Evolutionary conservation across 352 stramenopile genomes (phyloP), one percentile per base, ranked within the genome.

Genomic region (Globisporangium emineosum): DNA sequence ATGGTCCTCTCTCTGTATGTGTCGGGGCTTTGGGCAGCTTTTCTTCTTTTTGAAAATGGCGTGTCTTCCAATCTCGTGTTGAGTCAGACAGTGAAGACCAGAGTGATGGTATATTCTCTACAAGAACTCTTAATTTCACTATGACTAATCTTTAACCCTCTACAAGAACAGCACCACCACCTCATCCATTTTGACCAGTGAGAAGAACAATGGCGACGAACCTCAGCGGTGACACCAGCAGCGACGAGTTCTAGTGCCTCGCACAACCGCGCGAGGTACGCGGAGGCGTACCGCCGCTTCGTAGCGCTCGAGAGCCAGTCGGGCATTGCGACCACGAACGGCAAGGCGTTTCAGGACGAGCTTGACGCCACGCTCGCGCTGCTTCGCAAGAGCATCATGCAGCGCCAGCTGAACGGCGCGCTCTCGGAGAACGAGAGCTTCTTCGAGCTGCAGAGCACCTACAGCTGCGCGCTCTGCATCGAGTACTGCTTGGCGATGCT

Each of bases 401-500:
- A 90, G 69, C 82, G 85, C 4, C 77, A 89, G 54, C 58, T 76
- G 37, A 80, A 93, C 71, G 78, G 81, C 56, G 68, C 86, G 25
- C 72, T 94, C 30, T 88, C 80, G 5, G 60, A 76, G 33, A 93
- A 94, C 68, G 84, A 94, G 71, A 71, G 65, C 52, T 86, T 91
- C 58, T 88, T 90, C 51, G 88, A 96, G 72, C 75, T 96, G 47
- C 81, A 84, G 37, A 94, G 83, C 59, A 62, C 75, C n/a, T n/a
- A 56, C 86, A 96, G 69, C 78, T 96, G 21, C 56, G 87, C 82
- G 25, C 79, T 94, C 42, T 86, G 88, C 25, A 47, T 93, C 42
- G 85, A 96, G 59, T 94, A 86, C 69, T 93, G 90, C 68, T 57
- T 94, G 47, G 87, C 78, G 5, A 86, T 91, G 69, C 77, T 94